These are phyloP conservation scores for Cyclotella choctawhatcheeana DNA, from an alignment of 108 stramenopile species.

Conservation along the genomic window DNA sequence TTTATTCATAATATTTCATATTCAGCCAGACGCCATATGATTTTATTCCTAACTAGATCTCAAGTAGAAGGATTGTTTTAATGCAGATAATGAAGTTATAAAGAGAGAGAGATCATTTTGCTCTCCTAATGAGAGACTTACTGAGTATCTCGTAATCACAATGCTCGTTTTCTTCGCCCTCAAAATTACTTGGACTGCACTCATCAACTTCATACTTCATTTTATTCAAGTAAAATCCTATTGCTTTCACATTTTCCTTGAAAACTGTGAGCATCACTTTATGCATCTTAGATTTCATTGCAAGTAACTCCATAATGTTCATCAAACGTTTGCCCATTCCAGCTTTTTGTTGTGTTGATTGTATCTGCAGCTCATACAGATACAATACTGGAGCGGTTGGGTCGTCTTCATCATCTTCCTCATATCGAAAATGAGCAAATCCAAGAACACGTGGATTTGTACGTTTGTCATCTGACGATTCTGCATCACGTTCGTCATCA, in stretches of 20 bases:
- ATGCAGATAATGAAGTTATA: too few species aligned
- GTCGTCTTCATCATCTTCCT: slow-evolving; percentile 74
- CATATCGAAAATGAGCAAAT: slow-evolving; percentile 85
- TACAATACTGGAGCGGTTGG: slow-evolving; percentile 46
- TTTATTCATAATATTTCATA: too few species aligned
- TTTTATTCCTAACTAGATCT: too few species aligned
- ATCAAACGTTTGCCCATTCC: slow-evolving; percentile 76
- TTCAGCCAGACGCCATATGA: too few species aligned
- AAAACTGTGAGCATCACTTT: slow-evolving; percentile 86
- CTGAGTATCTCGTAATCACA: slow-evolving; percentile 85
- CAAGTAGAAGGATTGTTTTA: too few species aligned
- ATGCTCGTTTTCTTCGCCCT: slow-evolving; percentile 42
- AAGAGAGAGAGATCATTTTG: slow-evolving; percentile 1
- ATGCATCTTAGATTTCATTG: slow-evolving; percentile 41
- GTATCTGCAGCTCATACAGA: slow-evolving; percentile 84
- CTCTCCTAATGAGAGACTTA: slow-evolving; percentile 36
- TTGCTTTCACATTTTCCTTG: slow-evolving; percentile 59
- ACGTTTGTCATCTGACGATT: not conserved
- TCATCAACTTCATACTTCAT: slow-evolving; percentile 69
- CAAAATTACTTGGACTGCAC: slow-evolving; percentile 66
- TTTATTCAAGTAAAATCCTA: slow-evolving; percentile 69
- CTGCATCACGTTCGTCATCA: too few species aligned
- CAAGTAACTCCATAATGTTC: slow-evolving; percentile 61
- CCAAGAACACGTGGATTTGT: slow-evolving; percentile 36
- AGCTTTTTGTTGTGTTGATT: slow-evolving; percentile 42